Base-by-base conservation (phyloP, 225 moss, liverwort and hornwort species). In the Asterella californica region DNA sequence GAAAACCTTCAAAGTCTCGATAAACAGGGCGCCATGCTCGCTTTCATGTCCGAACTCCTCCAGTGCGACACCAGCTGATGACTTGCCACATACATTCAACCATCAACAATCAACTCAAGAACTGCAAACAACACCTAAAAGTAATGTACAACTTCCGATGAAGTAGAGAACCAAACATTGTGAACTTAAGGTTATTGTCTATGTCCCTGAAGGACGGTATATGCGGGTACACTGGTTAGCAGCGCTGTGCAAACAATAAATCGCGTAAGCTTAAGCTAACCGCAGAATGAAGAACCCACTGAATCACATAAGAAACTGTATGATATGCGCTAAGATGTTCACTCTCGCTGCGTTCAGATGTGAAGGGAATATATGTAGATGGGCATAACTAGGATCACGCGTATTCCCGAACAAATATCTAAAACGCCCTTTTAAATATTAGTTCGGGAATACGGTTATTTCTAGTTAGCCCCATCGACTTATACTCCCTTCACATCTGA, bases 31-130 rank as follows among this genome's bases (percentile, higher is more conserved):
- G 68, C 92, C 93, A 67, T 95, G 91, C 74, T 95, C 93, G 81
- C 86, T 83, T 88, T 92, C 92, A 77, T 92, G 88, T 74, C 95
- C 95, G 86, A 95, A 93, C 76, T 95, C 93, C 82, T 92, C 95
- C 83, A 95, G 87, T 75, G 95, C 95, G 80, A 92, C 88, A 60
- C 85, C 84, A 87, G 92, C 95, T 95, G 91, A 90, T 78, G 82
- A 47, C 75, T 86, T 84, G 86, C 86, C 82, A 82, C 81, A 88
- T 77, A 82, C 82, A 82, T 57, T 62, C 83, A 76, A 79, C 76
- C 74, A 77, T 79, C 73, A 79, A 55, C 79, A 76, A 70, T 74
- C 80, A 80, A 81, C 76, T 82, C 79, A 86, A 61, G 79, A 81
- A 49, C 2, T 74, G 73, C 70, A 62, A 71, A 71, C 46, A 14